These are phyloP conservation scores for Tetracladium marchalianum DNA, from an alignment of 495 filamentous ascomycete genomes.

Conservation along the genomic window DNA sequence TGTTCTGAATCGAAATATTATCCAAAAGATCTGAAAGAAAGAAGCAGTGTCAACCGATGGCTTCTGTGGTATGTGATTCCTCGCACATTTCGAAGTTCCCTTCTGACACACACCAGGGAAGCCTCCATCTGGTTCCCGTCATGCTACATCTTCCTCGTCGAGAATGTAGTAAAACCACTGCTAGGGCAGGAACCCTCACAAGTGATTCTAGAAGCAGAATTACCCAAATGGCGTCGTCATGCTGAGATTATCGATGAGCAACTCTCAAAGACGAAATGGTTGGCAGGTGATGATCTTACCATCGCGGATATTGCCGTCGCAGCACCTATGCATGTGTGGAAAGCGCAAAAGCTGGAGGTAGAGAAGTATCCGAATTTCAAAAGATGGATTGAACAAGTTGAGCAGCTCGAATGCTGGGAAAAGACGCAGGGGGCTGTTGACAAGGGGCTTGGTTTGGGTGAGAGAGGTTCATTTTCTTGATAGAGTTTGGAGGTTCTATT, in stretches of 20 bases:
- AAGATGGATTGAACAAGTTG: slow-evolving; percentile 23
- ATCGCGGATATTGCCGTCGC: slow-evolving; percentile 28
- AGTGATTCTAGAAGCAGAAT: slow-evolving; percentile 16
- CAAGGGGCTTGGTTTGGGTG: slow-evolving; percentile 17
- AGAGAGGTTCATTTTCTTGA: background rate
- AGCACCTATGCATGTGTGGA: slow-evolving; percentile 23
- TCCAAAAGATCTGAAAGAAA: slow-evolving; percentile 22
- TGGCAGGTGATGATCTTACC: slow-evolving; percentile 23
- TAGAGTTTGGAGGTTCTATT: background rate
- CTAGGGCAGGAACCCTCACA: slow-evolving; percentile 19
- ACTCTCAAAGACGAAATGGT: slow-evolving; percentile 22
- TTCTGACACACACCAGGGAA: too few relatives aligned
- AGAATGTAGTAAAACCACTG: slow-evolving; percentile 25
- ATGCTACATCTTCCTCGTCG: slow-evolving; percentile 26
- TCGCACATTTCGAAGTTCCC: too few relatives aligned
- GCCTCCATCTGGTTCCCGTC: slow-evolving; percentile 16
- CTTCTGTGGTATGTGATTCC: slow-evolving; percentile 21
- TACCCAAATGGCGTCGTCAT: slow-evolving; percentile 16
- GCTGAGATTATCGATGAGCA: slow-evolving; percentile 23
- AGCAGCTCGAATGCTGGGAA: slow-evolving; percentile 24
- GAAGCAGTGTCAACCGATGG: slow-evolving; percentile 23
- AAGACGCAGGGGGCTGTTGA: slow-evolving; percentile 27
- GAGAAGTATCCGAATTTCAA: slow-evolving; percentile 23
- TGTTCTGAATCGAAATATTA: slow-evolving; percentile 10
- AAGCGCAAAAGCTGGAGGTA: slow-evolving; percentile 18